A percentile compares a stretch with the other conserved stretches of the same genome.
These are phyloP conservation scores for Chlamydomonas sphaeroides DNA, from an alignment of 139 green algal species.

Conservation along the genomic window DNA sequence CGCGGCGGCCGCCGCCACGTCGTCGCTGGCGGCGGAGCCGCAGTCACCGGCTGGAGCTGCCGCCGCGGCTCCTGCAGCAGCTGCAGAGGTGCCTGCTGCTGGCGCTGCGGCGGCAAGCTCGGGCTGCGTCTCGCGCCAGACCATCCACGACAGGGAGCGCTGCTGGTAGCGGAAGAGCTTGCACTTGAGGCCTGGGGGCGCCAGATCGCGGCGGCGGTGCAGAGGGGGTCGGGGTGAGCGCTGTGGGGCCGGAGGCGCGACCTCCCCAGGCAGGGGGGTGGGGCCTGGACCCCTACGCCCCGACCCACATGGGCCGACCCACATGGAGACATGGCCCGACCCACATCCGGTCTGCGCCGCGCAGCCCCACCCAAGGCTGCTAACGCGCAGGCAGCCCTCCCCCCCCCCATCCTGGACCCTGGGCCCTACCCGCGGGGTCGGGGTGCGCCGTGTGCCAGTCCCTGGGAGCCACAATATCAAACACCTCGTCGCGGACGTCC, in stretches of 20 bases:
- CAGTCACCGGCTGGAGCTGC: background rate
- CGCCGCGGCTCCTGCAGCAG: too few species aligned
- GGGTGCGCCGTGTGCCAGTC: conserved; percentile 56
- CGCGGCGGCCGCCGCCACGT: background rate
- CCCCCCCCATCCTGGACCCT: too few species aligned
- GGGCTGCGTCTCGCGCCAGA: conserved; percentile 61
- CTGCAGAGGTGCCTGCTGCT: background rate
- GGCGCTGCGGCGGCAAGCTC: background rate
- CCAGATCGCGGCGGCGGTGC: too few species aligned
- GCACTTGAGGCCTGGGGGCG: conserved; percentile 61
- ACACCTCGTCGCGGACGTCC: conserved; percentile 57
- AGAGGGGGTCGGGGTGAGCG: too few species aligned
- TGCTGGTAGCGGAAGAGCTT: conserved; percentile 73
- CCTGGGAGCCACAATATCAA: conserved; percentile 46
- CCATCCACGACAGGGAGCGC: conserved; percentile 72
- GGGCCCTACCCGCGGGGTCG: conserved; percentile 35
- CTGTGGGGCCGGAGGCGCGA: too few species aligned
- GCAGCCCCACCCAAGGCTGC: too few species aligned
- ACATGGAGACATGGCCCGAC: too few species aligned
- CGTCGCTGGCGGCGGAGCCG: background rate
- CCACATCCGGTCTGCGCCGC: too few species aligned
- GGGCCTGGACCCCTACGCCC: too few species aligned
- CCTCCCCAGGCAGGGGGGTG: too few species aligned
- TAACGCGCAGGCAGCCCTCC: too few species aligned
- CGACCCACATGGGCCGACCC: too few species aligned